These are phyloP conservation scores for Reticulascus tulasneorum DNA, from an alignment of 2,329 filamentous ascomycete species.

Conservation along the genomic window DNA sequence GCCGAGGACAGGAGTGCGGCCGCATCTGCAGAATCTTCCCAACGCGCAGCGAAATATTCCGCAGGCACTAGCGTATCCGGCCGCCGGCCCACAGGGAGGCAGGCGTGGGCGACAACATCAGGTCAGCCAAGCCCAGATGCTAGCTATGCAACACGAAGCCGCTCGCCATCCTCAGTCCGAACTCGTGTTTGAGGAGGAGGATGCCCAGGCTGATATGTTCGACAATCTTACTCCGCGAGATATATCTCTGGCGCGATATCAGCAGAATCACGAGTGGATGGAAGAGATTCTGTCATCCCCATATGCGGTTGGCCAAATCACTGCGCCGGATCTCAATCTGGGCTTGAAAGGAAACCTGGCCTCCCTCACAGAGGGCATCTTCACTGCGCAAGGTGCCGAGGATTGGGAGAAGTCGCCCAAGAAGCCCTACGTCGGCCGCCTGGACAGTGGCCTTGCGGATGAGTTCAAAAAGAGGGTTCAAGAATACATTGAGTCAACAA, in stretches of 20 bases:
- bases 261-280: slow-evolving; percentile 98
- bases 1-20: slow-evolving; percentile 49
- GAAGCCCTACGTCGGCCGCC: slow-evolving; percentile 59
- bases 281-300: slow-evolving; percentile 92
- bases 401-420: slow-evolving; percentile 42
- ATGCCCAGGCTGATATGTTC: slow-evolving; percentile 78
- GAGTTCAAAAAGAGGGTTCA: slow-evolving; percentile 78
- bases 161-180: slow-evolving; percentile 18
- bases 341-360: slow-evolving; percentile 81
- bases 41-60: slow-evolving; percentile 46
- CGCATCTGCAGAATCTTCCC: slow-evolving; percentile 44
- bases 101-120: slow-evolving; percentile 23
- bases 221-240: slow-evolving; percentile 87
- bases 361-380: slow-evolving; percentile 77
- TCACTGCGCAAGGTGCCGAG: slow-evolving; percentile 62
- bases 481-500: slow-evolving; percentile 67
- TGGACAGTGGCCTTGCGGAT: slow-evolving; percentile 73
- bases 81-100: slow-evolving; percentile 37
- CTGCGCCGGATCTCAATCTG: slow-evolving; percentile 80
- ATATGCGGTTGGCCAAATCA: slow-evolving; percentile 79
- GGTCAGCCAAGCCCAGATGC: slow-evolving; percentile 27
- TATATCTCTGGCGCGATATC: slow-evolving; percentile 80
- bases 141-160: slow-evolving; percentile 15
- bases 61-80: slow-evolving; percentile 60
- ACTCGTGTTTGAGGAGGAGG: slow-evolving; percentile 64